These are phyloP conservation scores for Colletotrichum graminicola DNA, from an alignment of 2,329 filamentous ascomycete species.

Conservation along the genomic window DNA sequence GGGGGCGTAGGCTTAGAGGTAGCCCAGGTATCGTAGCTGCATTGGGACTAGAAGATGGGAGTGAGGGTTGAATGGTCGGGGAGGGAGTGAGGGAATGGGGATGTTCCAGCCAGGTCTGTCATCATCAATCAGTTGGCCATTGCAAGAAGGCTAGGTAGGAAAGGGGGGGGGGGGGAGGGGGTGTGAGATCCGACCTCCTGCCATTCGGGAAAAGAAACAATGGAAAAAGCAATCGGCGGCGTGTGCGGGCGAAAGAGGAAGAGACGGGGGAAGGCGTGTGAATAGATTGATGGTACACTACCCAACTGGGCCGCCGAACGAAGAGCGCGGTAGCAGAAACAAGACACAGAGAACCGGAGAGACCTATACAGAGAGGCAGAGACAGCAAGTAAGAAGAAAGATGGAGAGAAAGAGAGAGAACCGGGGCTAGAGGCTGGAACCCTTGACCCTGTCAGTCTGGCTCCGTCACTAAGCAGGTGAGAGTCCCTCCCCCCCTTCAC, in stretches of 20 bases:
- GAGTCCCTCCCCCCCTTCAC: conserved; percentile 10
- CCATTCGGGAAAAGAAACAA: conserved; percentile 40
- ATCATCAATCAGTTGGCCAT: conserved; percentile 37
- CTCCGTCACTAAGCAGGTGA: conserved; percentile 22
- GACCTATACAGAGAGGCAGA: conserved; percentile 9
- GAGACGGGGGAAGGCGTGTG: conserved; percentile 31
- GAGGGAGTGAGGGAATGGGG: conserved; percentile 7
- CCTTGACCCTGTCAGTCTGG: conserved; percentile 22
- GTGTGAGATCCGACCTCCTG: conserved; percentile 19
- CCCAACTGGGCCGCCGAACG: background rate
- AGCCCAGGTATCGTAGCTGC: conserved; percentile 12
- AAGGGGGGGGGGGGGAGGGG: background rate
- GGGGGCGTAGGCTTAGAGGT: conserved; percentile 23
- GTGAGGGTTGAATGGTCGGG: conserved; percentile 20
- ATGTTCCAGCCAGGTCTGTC: conserved; percentile 40
- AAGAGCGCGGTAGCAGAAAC: conserved; percentile 9
- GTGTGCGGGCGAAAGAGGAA: conserved; percentile 28
- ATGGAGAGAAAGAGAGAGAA: conserved; percentile 4
- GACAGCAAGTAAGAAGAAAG: conserved; percentile 6
- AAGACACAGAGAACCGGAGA: conserved; percentile 19
- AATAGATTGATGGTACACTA: background rate
- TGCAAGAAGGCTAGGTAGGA: conserved; percentile 19
- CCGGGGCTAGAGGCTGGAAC: conserved; percentile 27
- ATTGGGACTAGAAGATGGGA: conserved; percentile 23
- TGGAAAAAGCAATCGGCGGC: conserved; percentile 38